Evolutionary conservation across 2,329 filamentous ascomycete species (phyloP).

Genomic region (Clonostachys rosea): DNA sequence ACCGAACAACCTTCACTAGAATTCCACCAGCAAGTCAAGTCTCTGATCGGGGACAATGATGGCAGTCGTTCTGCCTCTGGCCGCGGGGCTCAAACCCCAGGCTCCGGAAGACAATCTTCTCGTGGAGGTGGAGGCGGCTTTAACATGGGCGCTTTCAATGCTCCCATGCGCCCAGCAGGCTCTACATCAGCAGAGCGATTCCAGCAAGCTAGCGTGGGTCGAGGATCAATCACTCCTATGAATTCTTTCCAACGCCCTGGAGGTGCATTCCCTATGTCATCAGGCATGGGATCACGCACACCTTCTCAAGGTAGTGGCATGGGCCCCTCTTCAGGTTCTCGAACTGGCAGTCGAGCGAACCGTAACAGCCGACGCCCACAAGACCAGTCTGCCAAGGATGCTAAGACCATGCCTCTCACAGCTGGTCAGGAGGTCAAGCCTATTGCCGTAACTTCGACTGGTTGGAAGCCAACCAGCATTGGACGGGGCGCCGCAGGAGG

Average conservation of each 20-base stretch:
- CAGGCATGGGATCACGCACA: slow-evolving; percentile 57
- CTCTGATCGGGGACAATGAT: slow-evolving; percentile 73
- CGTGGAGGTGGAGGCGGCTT: slow-evolving; percentile 44
- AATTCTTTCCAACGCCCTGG: slow-evolving; percentile 37
- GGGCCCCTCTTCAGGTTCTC: slow-evolving; percentile 67
- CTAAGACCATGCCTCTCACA: slow-evolving; percentile 90
- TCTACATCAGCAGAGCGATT: slow-evolving; percentile 79
- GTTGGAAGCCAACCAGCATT: slow-evolving; percentile 86
- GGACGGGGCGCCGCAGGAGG: slow-evolving; percentile 31
- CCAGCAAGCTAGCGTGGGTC: slow-evolving; percentile 52
- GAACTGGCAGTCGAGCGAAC: slow-evolving; percentile 56
- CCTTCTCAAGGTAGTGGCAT: slow-evolving; percentile 49
- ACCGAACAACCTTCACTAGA: slow-evolving; percentile 94
- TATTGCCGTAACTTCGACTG: slow-evolving; percentile 65
- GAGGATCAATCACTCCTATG: slow-evolving; percentile 35
- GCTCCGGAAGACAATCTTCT: slow-evolving; percentile 43
- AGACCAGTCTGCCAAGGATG: slow-evolving; percentile 62
- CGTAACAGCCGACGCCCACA: slow-evolving; percentile 59
- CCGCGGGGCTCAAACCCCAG: slow-evolving; percentile 46
- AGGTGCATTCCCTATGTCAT: slow-evolving; percentile 57
- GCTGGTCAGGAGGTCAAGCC: slow-evolving; percentile 77
- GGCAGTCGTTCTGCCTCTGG: slow-evolving; percentile 54
- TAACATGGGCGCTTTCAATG: slow-evolving; percentile 67
- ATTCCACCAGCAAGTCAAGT: slow-evolving; percentile 88
- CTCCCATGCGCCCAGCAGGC: slow-evolving; percentile 59